Conservation (phyloP, 78 protist species). For the slime mould (Dictyostelium discoideum) region DNA sequence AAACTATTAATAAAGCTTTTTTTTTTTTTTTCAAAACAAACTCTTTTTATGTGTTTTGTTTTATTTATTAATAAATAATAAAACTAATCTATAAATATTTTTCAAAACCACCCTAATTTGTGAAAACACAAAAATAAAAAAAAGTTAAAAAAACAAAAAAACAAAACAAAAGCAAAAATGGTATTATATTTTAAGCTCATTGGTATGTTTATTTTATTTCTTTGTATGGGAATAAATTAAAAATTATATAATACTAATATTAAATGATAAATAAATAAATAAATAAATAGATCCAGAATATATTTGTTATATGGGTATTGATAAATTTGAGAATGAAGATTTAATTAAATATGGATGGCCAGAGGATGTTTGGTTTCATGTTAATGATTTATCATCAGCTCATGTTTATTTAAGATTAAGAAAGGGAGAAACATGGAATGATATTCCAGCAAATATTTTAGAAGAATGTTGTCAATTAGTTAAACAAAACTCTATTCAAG, state of each 20-base stretch:
- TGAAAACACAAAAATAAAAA: not conserved
- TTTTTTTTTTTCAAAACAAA: not conserved
- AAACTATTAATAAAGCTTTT: not conserved
- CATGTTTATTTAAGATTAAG: constrained; percentile 95
- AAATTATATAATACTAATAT: not conserved
- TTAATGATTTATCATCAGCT: constrained; percentile 95
- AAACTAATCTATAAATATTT: not conserved
- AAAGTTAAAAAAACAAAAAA: not conserved
- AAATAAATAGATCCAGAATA: constrained; percentile 46
- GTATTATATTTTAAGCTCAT: constrained; percentile 52
- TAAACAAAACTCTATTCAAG: constrained; percentile 95
- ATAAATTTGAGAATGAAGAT: constrained; percentile 97
- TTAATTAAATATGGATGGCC: constrained; percentile 94
- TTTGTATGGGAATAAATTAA: too few species aligned
- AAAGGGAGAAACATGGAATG: constrained; percentile 76
- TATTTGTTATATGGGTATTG: constrained; percentile 89
- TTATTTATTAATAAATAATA: not conserved
- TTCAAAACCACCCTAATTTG: constrained; percentile 40
- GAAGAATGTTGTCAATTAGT: constrained; percentile 94
- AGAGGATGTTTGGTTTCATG: constrained; percentile 97
- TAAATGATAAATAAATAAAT: not conserved
- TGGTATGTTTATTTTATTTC: constrained; percentile 4
- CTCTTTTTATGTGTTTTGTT: not conserved
- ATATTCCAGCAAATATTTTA: constrained; percentile 90
- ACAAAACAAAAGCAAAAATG: not conserved